Base-by-base conservation (phyloP, 768 basidiomycete species). In the Pisolithus microcarpus region DNA sequence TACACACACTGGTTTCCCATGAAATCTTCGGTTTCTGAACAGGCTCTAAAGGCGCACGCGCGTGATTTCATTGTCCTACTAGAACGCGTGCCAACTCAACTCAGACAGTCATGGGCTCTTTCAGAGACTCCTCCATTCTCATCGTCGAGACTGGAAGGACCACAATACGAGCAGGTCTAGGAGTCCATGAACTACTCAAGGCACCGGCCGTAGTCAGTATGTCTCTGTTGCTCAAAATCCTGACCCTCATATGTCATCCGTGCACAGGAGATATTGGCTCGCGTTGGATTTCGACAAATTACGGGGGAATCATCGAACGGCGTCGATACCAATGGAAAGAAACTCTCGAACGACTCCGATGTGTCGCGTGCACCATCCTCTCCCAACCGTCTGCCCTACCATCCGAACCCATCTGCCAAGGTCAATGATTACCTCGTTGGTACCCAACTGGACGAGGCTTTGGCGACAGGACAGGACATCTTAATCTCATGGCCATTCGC, bases 361-460 rank as follows among this genome's bases (percentile, higher is more conserved):
- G 59, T 62, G 47, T 65, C 64, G 51, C 67, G 65, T 38, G 61
- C 69, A 1, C 62, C 65, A 9, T 73, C 73, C 0, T 77, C 78
- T 5, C n/a, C n/a, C n/a, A n/a, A n/a, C n/a, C n/a, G n/a, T n/a
- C 62, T 74, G 15, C 74, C 78, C 3, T 75, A 77, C 40, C 66
- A 72, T 44, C 53, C 65, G 24, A 67, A 60, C 48, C 55, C 73
- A n/a, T 68, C 69, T 54, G 76, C 77, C 36, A 74, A 77, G 43
- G 81, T 84, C 18, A 81, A 81, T 37, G 87, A 90, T 59, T 94
- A 92, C 65, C 75, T 94, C 15, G 90, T 93, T 50, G 91, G 91
- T 1, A 53, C 77, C 4, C 82, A 82, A 50, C 75, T 94, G 1
- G 89, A 93, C 58, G 87, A 91, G 54, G 90, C 89, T 2, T 69